Percentiles rank a stretch among this genome's conserved stretches.
Evolutionary conservation across 2,329 filamentous ascomycete species (phyloP).

Genomic region (Exophiala oligosperma): DNA sequence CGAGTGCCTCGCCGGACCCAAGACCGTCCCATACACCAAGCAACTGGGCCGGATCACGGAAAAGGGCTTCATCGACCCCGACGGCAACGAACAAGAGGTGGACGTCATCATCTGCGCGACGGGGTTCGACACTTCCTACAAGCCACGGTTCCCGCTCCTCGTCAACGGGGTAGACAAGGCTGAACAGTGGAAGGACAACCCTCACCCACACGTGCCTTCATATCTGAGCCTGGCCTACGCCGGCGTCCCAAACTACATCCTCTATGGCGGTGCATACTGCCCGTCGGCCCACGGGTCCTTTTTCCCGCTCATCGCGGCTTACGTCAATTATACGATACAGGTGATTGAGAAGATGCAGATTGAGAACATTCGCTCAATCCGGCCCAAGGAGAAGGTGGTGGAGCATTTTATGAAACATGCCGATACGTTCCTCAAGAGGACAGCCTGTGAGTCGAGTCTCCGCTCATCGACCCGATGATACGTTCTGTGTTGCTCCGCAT

Average conservation of each 20-base stretch:
- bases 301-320: slow-evolving; percentile 30
- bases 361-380: slow-evolving; percentile 23
- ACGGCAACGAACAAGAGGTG: slow-evolving; percentile 27
- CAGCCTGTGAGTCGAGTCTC: slow-evolving; percentile 11
- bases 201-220: slow-evolving; percentile 22
- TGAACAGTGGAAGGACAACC: slow-evolving; percentile 18
- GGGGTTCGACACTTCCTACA: slow-evolving; percentile 29
- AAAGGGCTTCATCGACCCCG: slow-evolving; percentile 22
- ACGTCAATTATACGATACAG: slow-evolving; percentile 28
- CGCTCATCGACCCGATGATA: neutral
- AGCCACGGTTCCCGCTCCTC: slow-evolving; percentile 21
- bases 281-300: slow-evolving; percentile 33
- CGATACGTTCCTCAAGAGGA: slow-evolving; percentile 41
- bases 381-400: slow-evolving; percentile 26
- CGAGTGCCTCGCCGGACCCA: slow-evolving; percentile 17
- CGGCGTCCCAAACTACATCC: slow-evolving; percentile 32
- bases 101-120: slow-evolving; percentile 32
- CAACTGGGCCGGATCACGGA: slow-evolving; percentile 20
- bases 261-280: slow-evolving; percentile 30
- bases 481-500: neutral
- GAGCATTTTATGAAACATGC: slow-evolving; percentile 41
- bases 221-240: slow-evolving; percentile 23
- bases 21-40: slow-evolving; percentile 12
- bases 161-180: slow-evolving; percentile 16
- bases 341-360: slow-evolving; percentile 31